A percentile compares a stretch with the other conserved stretches of the same genome.
These are phyloP conservation scores for Gynandropsis gynandra DNA, from an alignment of 345 rosid species.

Conservation along the genomic window DNA sequence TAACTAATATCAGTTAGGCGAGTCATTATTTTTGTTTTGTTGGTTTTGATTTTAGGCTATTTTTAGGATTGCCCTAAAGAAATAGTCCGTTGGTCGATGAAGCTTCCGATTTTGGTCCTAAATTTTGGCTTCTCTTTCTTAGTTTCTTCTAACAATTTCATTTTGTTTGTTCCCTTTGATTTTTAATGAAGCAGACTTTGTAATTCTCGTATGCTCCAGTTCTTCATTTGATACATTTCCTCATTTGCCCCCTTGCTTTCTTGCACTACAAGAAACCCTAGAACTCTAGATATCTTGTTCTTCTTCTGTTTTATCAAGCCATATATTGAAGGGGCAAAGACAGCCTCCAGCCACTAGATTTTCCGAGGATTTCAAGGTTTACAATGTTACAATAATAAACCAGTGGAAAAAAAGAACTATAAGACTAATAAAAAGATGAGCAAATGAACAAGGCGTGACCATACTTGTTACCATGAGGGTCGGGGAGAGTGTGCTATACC, in stretches of 20 bases:
- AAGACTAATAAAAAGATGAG: not conserved
- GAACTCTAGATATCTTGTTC: too few relatives aligned
- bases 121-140: not conserved
- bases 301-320: too few relatives aligned
- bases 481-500: constrained; percentile 28
- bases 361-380: constrained; percentile 17
- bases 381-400: constrained; percentile 21
- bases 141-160: not conserved
- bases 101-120: constrained; percentile 10
- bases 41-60: not conserved
- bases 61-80: not conserved
- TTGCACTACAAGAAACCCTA: too few relatives aligned
- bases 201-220: too few relatives aligned
- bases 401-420: constrained; percentile 12
- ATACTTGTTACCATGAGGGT: constrained; percentile 20
- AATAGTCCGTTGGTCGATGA: constrained; percentile 5
- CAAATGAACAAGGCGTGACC: constrained; percentile 7
- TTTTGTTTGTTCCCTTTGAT: too few relatives aligned
- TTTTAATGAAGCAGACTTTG: too few relatives aligned
- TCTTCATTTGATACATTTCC: too few relatives aligned
- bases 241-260: too few relatives aligned
- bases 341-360: constrained; percentile 12
- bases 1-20: constrained; percentile 10
- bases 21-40: constrained; percentile 4
- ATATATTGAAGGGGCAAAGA: too few relatives aligned